Percentiles rank a stretch among this genome's conserved stretches.
Evolutionary conservation across 495 filamentous ascomycete genomes (phyloP).

Genomic region (Penicillium odoratum): DNA sequence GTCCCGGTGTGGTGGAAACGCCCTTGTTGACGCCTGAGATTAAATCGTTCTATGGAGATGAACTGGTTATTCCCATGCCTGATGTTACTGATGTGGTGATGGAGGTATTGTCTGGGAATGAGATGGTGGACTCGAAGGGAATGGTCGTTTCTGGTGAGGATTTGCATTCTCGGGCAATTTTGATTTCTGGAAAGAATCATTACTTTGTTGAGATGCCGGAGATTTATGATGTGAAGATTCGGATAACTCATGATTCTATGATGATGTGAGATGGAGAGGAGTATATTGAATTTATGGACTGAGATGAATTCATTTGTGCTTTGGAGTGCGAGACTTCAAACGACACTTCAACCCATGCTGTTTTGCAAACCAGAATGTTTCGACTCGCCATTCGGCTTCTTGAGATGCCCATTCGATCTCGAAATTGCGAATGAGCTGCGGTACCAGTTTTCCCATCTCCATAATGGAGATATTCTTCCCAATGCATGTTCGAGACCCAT

Average conservation of each 20-base stretch:
- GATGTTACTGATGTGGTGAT: slow-evolving; percentile 10
- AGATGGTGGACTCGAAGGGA: slow-evolving; percentile 18
- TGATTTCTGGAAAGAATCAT: slow-evolving; percentile 15
- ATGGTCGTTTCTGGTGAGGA: slow-evolving; percentile 9
- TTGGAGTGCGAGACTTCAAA: slow-evolving; percentile 4
- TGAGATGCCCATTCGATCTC: slow-evolving; percentile 20
- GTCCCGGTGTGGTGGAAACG: slow-evolving; percentile 20
- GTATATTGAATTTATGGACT: too few relatives aligned
- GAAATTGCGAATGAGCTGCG: slow-evolving; percentile 13
- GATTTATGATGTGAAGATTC: slow-evolving; percentile 1
- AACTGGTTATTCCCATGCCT: slow-evolving; percentile 8
- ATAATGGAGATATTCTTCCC: slow-evolving; percentile 23
- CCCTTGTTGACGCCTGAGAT: slow-evolving; percentile 11
- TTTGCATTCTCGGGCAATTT: slow-evolving; percentile 14
- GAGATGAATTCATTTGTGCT: neutral
- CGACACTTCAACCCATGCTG: slow-evolving; percentile 19
- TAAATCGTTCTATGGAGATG: slow-evolving; percentile 7
- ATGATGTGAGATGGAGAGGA: neutral
- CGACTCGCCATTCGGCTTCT: slow-evolving; percentile 13
- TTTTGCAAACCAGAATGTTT: slow-evolving; percentile 21
- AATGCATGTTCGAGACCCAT: slow-evolving; percentile 19
- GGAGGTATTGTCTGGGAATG: slow-evolving; percentile 9
- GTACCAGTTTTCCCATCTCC: slow-evolving; percentile 18
- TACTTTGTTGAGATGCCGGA: slow-evolving; percentile 20
- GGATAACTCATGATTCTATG: neutral